Base-by-base conservation (phyloP, 2,329 filamentous ascomycete species). In the Aspergillus flavus region DNA sequence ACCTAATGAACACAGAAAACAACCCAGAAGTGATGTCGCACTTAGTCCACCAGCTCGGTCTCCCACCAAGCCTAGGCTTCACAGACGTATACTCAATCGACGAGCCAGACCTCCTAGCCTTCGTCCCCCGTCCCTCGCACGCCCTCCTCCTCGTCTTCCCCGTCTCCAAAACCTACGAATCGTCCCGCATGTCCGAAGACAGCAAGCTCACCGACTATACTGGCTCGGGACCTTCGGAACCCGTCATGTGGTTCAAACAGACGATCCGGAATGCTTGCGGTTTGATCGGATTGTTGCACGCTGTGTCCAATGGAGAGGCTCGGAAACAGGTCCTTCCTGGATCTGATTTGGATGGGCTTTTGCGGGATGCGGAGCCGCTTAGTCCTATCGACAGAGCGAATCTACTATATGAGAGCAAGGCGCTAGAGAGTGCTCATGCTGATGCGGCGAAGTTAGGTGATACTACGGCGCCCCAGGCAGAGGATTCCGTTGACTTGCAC, bases 231-330 rank as follows among this genome's bases (percentile, higher is more conserved):
- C 79, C 85, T 0, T 74, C 72, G 0, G 92, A 97, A 74, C 89
- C 92, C 6, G 92, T 97, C 0, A 73, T 96, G 9, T 99, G 94
- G 95, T 98, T 94, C 84, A 91, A 88, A 70, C 94, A 98, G 81
- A 98, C 94, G 0, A 97, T 98, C 71, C 87, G 91, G 64, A 96
- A 98, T 76, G 93, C 94, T 0, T 98, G 94, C 77, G 94, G 94
- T 0, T 81, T 97, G 52, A 97, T 97, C 82, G 95, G 91, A 0
- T 79, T 98, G 32, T 77, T 98, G 53, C 95, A 98, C 75, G 91
- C 90, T 21, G 87, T 92, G 0, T 85, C 85, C 53, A 99, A 98
- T 77, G 93, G 93, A 0, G 84, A 85, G 1, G 90, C 91, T 0
- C 81, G 85, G 61, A 79, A 80, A 4, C 86, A 89, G 59, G 86